Conservation (phyloP, 495 filamentous ascomycete genomes). For the Hypoxylon crocopeplum region DNA sequence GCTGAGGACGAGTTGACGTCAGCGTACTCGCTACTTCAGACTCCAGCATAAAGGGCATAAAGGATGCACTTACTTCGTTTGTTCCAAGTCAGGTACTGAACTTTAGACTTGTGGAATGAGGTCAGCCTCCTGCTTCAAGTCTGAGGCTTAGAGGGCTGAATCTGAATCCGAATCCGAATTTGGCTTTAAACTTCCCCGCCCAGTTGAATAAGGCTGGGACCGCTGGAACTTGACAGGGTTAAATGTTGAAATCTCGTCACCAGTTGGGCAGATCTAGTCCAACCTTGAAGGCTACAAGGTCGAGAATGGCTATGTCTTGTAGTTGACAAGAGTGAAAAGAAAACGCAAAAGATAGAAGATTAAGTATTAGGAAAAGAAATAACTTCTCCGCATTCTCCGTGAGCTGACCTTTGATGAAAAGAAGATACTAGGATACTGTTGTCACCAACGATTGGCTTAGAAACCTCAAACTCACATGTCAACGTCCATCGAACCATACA, state of each 20-base stretch:
- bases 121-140: slow-evolving; percentile 7
- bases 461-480: slow-evolving; percentile 27
- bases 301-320: background rate
- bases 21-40: too few species aligned
- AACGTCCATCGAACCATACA: slow-evolving; percentile 19
- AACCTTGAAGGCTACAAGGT: too few species aligned
- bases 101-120: slow-evolving; percentile 14
- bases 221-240: background rate
- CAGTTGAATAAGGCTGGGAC: background rate
- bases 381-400: background rate
- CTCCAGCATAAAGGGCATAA: too few species aligned
- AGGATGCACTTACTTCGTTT: too few species aligned
- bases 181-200: background rate
- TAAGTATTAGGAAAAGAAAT: background rate
- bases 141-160: slow-evolving; percentile 2
- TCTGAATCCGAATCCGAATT: too few species aligned
- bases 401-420: background rate
- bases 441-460: slow-evolving; percentile 1
- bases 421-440: background rate
- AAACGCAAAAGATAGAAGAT: slow-evolving; percentile 1
- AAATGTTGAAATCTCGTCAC: too few species aligned
- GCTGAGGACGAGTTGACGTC: too few species aligned
- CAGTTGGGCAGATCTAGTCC: too few species aligned
- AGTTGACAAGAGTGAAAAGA: background rate
- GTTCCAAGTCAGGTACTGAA: slow-evolving; percentile 23